Evolutionary conservation across 768 basidiomycete species (phyloP), one percentile per base, ranked within the genome.

Genomic region (Tylopilus balloui): DNA sequence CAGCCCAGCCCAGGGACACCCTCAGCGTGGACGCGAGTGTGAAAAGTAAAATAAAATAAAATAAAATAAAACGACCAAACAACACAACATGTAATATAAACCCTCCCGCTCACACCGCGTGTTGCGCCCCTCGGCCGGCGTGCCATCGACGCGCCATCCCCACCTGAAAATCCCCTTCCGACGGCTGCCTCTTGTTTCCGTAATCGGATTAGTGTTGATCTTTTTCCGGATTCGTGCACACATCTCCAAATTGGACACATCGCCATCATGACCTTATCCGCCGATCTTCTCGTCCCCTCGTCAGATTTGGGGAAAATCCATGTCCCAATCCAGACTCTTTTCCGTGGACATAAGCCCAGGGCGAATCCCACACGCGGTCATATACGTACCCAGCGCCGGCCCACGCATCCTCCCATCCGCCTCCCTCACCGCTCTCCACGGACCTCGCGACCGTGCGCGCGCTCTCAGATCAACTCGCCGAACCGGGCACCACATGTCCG

Each of bases 261-360:
- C 53, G 34, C 40, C 40, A 25, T 56, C 51, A 52, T 68, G 58
- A 66, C 61, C 62, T 65, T 68, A 64, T 68, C 65, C 62, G 65
- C 67, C 65, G 65, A 67, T 67, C 65, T 67, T 53, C 48, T 69
- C 65, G 65, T 68, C 57, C 53, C 53, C 34, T 29, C 39, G 20
- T 25, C 35, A 24, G 32, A 32, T 34, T 53, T 64, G 56, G 53
- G 66, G 62, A 20, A 58, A 56, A 58, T 57, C 66, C 45, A 60
- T 58, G 31, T 32, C 58, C 48, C 40, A 53, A 61, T 55, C 15
- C 15, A 53, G 57, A 6, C 5, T 20, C 45, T 32, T 41, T 52
- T 55, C 64, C 64, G 64, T 65, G 64, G 64, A 67, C 45, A 65
- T 65, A 65, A 53, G 49, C 58, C 19, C 37, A 48, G 51, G 45